Base-by-base conservation (phyloP, 176 grass and related monocot genomes). In the Areca catechu region DNA sequence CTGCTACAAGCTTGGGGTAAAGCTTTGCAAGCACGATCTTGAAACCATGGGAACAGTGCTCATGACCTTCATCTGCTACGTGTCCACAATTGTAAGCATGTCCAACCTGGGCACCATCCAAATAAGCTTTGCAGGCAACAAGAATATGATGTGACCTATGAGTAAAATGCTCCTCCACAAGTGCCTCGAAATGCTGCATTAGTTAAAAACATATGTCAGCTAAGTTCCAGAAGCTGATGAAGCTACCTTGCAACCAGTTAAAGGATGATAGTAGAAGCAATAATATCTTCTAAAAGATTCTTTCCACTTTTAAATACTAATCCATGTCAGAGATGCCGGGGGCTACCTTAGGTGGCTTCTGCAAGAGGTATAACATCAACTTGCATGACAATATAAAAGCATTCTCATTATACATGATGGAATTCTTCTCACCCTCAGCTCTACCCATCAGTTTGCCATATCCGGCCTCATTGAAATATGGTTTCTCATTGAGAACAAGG, bases 391-490 rank as follows among this genome's bases (percentile, higher is more conserved):
- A 73, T 28, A 95, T 71, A 71, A 89, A 85, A 16, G 56, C 67
- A 17, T 76, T 59, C 72, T 95, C 81, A 68, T 85, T 95, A 63
- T 89, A 89, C 55, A 48, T 48, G 23, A 89, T 66, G 17, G 89
- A 89, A 25, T 25, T 66, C 69, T 80, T 80, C 62, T 82, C 81
- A 1, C 78, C 89, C 3, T 58, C 54, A 50, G 71, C 22, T 52
- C 72, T 85, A 73, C 79, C 82, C 20, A 71, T 75, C 17, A 48
- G 50, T 20, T 17, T n/a, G 4, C 3, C 62, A 71, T 82, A 77
- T 25, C 49, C 86, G 58, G 83, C 80, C 62, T 95, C 90, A 30
- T 86, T 95, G 63, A 95, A 86, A 48, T 77, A 90, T 65, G 91
- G 86, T 56, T 84, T 86, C 17, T 63, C 79, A 73, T 95, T 90